Base-by-base conservation (phyloP, 441 rosid genomes). In the Kokia cookei region DNA sequence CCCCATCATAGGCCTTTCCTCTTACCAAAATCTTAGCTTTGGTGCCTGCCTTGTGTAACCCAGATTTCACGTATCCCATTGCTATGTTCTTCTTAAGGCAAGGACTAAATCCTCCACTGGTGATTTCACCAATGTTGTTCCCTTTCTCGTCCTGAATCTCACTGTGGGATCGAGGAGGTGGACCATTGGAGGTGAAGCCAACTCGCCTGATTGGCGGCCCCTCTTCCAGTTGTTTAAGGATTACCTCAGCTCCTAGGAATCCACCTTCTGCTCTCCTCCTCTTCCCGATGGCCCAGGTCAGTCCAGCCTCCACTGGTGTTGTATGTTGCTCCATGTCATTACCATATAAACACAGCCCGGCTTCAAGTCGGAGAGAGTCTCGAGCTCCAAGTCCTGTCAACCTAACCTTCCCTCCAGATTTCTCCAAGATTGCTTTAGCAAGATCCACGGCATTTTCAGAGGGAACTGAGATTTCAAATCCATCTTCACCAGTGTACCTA, bases 381-480 rank as follows among this genome's bases (percentile, higher is more conserved):
- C 97, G 87, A 60, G 98, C 97, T 26, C 97, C 99, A 32, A 91
- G 86, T 37, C 97, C 99, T 0, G 99, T 96, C 79, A 93, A 81
- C 85, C 97, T 89, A 60, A 92, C 81, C 83, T 96, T 96, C 27
- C 91, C 94, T 81, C 91, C 97, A 0, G 98, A 96, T 71, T 92
- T 93, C 77, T 93, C 99, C 74, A 96, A 61, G 87, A 92, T 88
- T 62, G 97, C 98, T 85, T 90, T 96, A 22, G 97, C 94, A 29
- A 93, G 86, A 81, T 96, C 97, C 76, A 91, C 87, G 0, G 91
- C 93, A 29, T 89, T 29, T 82, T 96, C 97, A 2, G 93, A 89
- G 72, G 97, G 98, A 69, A 91, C 96, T 0, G 98, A 96, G 75
- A 96, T 96, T 86, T 96, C 99, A 82, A 96, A 93, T n/a, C 99